Base-by-base conservation (phyloP, 2,329 filamentous ascomycete genomes). In the Botrytis cinerea region DNA sequence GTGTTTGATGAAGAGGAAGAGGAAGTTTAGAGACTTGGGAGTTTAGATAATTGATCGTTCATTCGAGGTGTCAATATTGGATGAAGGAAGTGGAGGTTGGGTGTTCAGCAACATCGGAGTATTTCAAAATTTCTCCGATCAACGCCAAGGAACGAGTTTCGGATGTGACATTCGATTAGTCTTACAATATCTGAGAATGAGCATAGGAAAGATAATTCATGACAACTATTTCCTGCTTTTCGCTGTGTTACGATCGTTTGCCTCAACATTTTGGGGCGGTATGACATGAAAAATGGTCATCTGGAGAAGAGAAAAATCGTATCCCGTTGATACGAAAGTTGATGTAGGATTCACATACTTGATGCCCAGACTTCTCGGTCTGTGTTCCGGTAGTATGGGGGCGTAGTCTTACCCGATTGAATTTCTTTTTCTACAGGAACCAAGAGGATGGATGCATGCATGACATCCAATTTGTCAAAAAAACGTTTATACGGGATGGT, bases 291-390 rank as follows among this genome's bases (percentile, higher is more conserved):
- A 40, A 54, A 68, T n/a, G 35, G 22, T n/a, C 64, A 68, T 68
- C 46, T 68, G 66, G 48, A n/a, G 48, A 69, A 43, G 25, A 32
- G 48, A 9, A 22, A 46, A 40, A 40, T 48, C 32, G 32, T 51
- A 38, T 63, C 32, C 9, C 22, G 40, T 48, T 60, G 40, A 16
- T 14, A 40, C 22, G 45, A 48, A 70, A 22, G 28, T n/a, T 32
- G 25, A 40, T 25, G 43, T 40, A 48, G 69, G 32, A 71, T 71
- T 51, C 59, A 28, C 28, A 45, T 40, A 28, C n/a, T 10, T 64
- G 45, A 40, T 66, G 69, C 45, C 69, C 43, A 71, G 69, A 68
- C 25, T 68, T 68, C 59, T 9, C 59, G 45, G 69, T n/a, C 63
- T 64, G 25, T 71, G 32, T 64, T 71, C 69, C 69, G 59, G 7